These are phyloP conservation scores for Mallotus repandus DNA, from an alignment of 441 rosid species.

Conservation along the genomic window DNA sequence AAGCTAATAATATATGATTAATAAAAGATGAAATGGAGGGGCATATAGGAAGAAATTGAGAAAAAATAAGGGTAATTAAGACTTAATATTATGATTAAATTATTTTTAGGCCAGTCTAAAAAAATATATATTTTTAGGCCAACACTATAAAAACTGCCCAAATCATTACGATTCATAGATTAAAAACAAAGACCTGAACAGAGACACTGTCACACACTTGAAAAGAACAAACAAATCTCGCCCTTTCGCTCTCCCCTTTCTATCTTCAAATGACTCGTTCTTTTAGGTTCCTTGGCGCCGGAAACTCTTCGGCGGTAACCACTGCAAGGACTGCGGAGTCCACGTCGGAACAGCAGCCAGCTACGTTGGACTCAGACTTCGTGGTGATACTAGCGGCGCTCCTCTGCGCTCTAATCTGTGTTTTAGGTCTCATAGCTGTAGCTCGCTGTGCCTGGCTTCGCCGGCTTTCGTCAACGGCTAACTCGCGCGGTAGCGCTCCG, in stretches of 20 bases:
- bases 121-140: not conserved
- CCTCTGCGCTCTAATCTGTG: constrained; percentile 85
- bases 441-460: constrained; percentile 89
- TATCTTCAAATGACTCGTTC: constrained; percentile 47
- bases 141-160: constrained; percentile 11
- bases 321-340: not conserved
- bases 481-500: not conserved
- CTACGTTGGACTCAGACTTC: constrained; percentile 65
- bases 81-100: too few species aligned
- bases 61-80: not conserved
- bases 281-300: constrained; percentile 46
- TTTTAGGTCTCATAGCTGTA: constrained; percentile 76
- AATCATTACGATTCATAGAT: not conserved
- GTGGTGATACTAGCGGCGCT: constrained; percentile 85
- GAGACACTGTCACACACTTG: not conserved
- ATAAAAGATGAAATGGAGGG: not conserved
- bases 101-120: too few species aligned
- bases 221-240: not conserved
- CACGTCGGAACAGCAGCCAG: constrained; percentile 34
- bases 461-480: constrained; percentile 22
- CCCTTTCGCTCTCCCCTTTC: constrained; percentile 8
- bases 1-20: too few species aligned
- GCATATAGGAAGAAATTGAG: not conserved
- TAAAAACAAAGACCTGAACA: too few species aligned
- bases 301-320: constrained; percentile 32